Conservation (phyloP, 2,329 filamentous ascomycete genomes). For the Arthrobotrys conoides region DNA sequence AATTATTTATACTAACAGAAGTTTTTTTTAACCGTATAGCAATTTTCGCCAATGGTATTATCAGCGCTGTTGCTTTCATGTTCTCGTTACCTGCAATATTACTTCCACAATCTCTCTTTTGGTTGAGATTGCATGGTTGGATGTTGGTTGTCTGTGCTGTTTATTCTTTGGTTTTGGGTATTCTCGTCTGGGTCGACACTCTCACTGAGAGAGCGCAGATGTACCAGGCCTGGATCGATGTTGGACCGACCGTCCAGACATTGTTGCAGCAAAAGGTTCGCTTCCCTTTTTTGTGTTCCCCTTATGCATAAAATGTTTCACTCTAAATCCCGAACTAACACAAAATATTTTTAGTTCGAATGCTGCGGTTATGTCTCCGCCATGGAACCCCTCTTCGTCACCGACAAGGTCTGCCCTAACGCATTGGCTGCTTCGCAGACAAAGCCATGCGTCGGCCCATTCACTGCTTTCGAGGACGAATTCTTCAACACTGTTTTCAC, state of each 20-base stretch:
- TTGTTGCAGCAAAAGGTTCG: constrained; percentile 78
- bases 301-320: constrained; percentile 17
- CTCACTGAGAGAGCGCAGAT: constrained; percentile 77
- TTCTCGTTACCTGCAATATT: constrained; percentile 80
- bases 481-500: constrained; percentile 85
- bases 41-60: constrained; percentile 79
- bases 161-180: constrained; percentile 77
- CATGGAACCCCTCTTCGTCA: constrained; percentile 79
- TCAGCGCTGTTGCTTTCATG: constrained; percentile 80
- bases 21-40: constrained; percentile 67
- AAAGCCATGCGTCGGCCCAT: constrained; percentile 77
- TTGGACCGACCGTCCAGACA: constrained; percentile 74
- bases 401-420: constrained; percentile 77
- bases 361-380: constrained; percentile 82
- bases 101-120: constrained; percentile 76
- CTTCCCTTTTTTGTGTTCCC: constrained; percentile 63
- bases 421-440: constrained; percentile 79
- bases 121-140: constrained; percentile 79
- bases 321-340: constrained; percentile 58
- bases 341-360: constrained; percentile 72
- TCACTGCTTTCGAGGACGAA: constrained; percentile 78
- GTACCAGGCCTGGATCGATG: constrained; percentile 73
- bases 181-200: constrained; percentile 81
- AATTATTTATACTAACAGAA: constrained; percentile 28
- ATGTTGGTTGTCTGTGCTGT: constrained; percentile 75